These are phyloP conservation scores for Coniferiporia sulphurascens DNA, from an alignment of 1,284 basidiomycete species.

Conservation along the genomic window DNA sequence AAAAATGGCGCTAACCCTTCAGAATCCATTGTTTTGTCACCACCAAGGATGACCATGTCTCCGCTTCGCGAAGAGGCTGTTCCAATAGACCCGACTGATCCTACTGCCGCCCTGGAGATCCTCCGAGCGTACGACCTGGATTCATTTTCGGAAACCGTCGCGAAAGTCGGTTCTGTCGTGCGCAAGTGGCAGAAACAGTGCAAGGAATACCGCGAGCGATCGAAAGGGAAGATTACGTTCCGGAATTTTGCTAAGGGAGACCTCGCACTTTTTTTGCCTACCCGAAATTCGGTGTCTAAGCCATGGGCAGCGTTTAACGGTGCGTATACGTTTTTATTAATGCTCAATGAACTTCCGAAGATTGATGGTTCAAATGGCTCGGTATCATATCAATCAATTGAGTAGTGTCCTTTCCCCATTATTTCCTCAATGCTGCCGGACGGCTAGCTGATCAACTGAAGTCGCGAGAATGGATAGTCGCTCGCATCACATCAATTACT, in stretches of 20 bases:
- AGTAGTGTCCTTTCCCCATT: slow-evolving; percentile 91
- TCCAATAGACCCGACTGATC: slow-evolving; percentile 71
- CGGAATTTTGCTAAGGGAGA: slow-evolving; percentile 91
- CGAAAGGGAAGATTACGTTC: slow-evolving; percentile 92
- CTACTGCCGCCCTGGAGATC: slow-evolving; percentile 58
- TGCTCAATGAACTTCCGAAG: not conserved
- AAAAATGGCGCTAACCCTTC: slow-evolving; percentile 32
- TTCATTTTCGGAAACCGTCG: slow-evolving; percentile 75
- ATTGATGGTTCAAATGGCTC: not conserved
- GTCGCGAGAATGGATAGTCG: slow-evolving; percentile 90
- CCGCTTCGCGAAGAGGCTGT: slow-evolving; percentile 58
- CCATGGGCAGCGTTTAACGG: slow-evolving; percentile 41
- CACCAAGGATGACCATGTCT: slow-evolving; percentile 41
- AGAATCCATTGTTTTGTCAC: slow-evolving; percentile 44
- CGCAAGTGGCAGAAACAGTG: slow-evolving; percentile 97
- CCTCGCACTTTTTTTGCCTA: slow-evolving; percentile 92
- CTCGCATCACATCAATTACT: slow-evolving; percentile 83
- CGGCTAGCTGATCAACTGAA: slow-evolving; percentile 82
- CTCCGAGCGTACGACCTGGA: slow-evolving; percentile 77
- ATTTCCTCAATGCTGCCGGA: slow-evolving; percentile 87
- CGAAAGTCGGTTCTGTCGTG: slow-evolving; percentile 78
- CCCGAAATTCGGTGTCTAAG: slow-evolving; percentile 86
- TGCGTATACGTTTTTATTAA: not conserved
- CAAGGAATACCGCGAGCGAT: slow-evolving; percentile 87
- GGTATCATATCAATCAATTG: not conserved